Base-by-base conservation (phyloP, 495 filamentous ascomycete species). In the Letharia columbiana region DNA sequence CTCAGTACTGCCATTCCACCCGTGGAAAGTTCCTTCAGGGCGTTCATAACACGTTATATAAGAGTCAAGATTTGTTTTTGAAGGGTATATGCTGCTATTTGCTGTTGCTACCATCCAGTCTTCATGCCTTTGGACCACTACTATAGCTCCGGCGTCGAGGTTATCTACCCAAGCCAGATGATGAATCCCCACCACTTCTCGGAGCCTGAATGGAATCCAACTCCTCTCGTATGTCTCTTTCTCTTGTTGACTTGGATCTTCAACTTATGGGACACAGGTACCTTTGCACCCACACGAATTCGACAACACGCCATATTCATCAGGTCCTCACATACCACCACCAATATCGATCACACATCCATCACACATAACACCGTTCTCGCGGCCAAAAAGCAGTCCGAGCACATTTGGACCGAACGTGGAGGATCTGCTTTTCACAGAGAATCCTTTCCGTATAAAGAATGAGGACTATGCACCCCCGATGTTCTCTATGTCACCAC, bases 301-400 rank as follows among this genome's bases (percentile, higher is more conserved):
- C 62, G 72, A 60, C 65, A 72, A 60, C 66, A 73, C 40, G 49
- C 65, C 47, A 23, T 73, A 74, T 31, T 73, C 71, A 28, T 60
- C 52, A 20, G 28, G 72, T 12, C 64, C 70, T 40, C 77, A 75
- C 28, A 72, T 73, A 58, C 71, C 74, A 23, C 79, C 81, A 37
- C 71, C 72, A 9, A 69, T 73, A 33, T 54, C 69, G 44, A 60
- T 69, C 33, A 62, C 63, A 12, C 56, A 67, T 72, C 78, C 20
- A 73, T 79, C 67, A 5, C 69, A 71, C 52, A 44, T 70, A 39
- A 49, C 68, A 31, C 63, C 67, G 0, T 63, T 68, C 31, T 37
- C 75, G 75, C 50, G 76, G 73, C 50, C 79, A 75, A 66, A 75
- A 75, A 64, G 81, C 79, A 66, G 81, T 76, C 13, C 79, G 77